Percentiles rank a stretch among this genome's conserved stretches.
Evolutionary conservation across 768 basidiomycete genomes (phyloP).

Genomic region (Rhodotorula kratochvilovae): DNA sequence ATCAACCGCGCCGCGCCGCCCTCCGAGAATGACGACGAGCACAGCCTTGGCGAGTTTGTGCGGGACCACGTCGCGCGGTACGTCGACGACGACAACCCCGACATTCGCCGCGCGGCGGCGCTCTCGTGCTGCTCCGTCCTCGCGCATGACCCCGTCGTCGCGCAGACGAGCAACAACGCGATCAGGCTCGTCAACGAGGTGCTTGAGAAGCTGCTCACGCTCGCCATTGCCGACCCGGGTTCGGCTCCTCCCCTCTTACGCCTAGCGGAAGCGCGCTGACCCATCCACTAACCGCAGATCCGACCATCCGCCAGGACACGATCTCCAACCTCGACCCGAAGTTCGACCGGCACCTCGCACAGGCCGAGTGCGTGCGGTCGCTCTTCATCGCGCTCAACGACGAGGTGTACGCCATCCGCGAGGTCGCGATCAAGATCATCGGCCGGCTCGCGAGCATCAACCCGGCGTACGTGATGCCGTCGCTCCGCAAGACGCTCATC

Average conservation of each 20-base stretch:
- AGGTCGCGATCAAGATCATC: conserved; percentile 83
- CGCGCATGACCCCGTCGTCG: conserved; percentile 89
- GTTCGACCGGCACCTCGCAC: conserved; percentile 94
- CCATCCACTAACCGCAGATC: conserved; percentile 50
- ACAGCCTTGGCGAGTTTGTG: conserved; percentile 91
- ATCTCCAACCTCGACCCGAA: conserved; percentile 80
- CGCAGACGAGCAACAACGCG: conserved; percentile 89
- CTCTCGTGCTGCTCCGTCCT: conserved; percentile 87
- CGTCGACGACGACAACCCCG: conserved; percentile 82
- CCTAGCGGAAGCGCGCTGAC: conserved; percentile 19
- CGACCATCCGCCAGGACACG: conserved; percentile 78
- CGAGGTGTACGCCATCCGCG: conserved; percentile 87
- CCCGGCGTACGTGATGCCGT: conserved; percentile 98
- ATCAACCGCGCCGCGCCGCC: conserved; percentile 9
- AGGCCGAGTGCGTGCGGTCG: conserved; percentile 96
- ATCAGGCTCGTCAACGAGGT: conserved; percentile 97
- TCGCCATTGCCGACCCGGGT: conserved; percentile 77
- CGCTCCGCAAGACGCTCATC: conserved; percentile 86
- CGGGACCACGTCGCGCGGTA: conserved; percentile 85
- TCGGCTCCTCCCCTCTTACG: conserved; percentile 21
- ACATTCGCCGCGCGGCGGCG: conserved; percentile 83
- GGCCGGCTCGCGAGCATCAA: conserved; percentile 91
- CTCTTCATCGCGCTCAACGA: conserved; percentile 96
- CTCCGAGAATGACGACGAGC: conserved; percentile 55
- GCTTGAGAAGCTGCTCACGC: conserved; percentile 89